These are phyloP conservation scores for Laguncularia racemosa DNA, from an alignment of 345 rosid genomes.

Conservation along the genomic window DNA sequence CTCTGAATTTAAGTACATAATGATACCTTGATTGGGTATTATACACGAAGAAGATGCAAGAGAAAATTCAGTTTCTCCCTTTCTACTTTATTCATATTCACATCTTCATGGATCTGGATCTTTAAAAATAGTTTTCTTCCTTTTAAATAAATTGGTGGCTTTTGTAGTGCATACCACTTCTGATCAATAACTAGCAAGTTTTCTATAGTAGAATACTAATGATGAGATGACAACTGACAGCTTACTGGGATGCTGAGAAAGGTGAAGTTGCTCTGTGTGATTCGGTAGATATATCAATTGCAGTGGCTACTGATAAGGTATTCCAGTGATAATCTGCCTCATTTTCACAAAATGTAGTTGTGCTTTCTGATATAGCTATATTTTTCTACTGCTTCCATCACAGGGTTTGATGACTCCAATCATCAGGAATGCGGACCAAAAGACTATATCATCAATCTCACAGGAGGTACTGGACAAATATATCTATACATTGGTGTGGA, in stretches of 20 bases:
- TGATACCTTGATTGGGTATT: too few relatives aligned
- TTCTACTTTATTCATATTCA: too few relatives aligned
- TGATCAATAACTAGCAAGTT: too few relatives aligned
- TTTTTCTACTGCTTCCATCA: conserved; percentile 3
- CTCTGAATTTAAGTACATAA: too few relatives aligned
- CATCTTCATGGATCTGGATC: too few relatives aligned
- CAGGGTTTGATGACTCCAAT: conserved; percentile 99
- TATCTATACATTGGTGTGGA: too few relatives aligned
- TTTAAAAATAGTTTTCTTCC: too few relatives aligned
- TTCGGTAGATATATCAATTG: conserved; percentile 83
- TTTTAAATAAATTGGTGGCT: not conserved
- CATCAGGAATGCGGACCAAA: conserved; percentile 85
- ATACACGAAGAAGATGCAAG: too few relatives aligned
- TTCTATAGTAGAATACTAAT: conserved; percentile 6
- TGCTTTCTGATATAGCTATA: not conserved
- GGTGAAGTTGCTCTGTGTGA: conserved; percentile 61
- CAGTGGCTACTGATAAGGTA: conserved; percentile 99
- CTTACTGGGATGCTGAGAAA: conserved; percentile 73
- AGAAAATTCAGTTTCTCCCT: too few relatives aligned
- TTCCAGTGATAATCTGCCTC: conserved; percentile 2
- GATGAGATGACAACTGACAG: conserved; percentile 33
- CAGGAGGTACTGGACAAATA: conserved; percentile 44
- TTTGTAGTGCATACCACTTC: conserved; percentile 8
- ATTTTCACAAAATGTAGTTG: conserved; percentile 2
- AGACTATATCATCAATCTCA: conserved; percentile 80